Conservation (phyloP, 2,329 filamentous ascomycete genomes). For the Paraconiothyrium brasiliense region DNA sequence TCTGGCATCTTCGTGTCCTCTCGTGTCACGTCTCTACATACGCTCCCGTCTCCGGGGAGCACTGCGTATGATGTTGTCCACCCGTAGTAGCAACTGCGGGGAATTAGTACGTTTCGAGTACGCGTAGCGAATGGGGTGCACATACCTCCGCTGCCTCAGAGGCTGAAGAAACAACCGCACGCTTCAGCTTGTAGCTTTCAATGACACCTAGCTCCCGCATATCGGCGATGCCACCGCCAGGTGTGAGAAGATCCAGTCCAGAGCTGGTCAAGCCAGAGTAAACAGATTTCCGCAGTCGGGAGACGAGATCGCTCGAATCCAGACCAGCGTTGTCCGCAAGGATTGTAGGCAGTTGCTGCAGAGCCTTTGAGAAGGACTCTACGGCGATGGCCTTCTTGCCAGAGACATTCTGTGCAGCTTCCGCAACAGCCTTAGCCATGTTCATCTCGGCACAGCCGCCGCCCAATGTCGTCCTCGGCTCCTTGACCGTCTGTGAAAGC, state of each 20-base stretch:
- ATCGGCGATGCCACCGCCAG: constrained; percentile 90
- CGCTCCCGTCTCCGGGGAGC: constrained; percentile 85
- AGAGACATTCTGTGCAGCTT: constrained; percentile 89
- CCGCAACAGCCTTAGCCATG: constrained; percentile 98
- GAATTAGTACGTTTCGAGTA: constrained; percentile 39
- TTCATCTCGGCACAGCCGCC: constrained; percentile 98
- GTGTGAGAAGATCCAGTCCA: constrained; percentile 86
- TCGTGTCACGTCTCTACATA: constrained; percentile 60
- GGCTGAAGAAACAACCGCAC: constrained; percentile 94
- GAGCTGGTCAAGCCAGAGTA: constrained; percentile 95
- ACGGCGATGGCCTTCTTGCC: constrained; percentile 98
- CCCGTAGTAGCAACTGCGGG: constrained; percentile 80
- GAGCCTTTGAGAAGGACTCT: constrained; percentile 84
- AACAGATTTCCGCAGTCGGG: constrained; percentile 88
- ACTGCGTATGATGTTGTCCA: constrained; percentile 97
- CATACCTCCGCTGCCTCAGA: constrained; percentile 95
- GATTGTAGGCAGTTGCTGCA: constrained; percentile 94
- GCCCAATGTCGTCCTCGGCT: constrained; percentile 91
- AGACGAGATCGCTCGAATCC: constrained; percentile 93
- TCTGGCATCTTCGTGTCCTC: constrained; percentile 21
- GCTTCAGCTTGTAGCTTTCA: constrained; percentile 98
- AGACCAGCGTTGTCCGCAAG: constrained; percentile 97
- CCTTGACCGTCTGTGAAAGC: constrained; percentile 93
- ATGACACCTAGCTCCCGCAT: constrained; percentile 96
- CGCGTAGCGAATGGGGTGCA: constrained; percentile 22